Base-by-base conservation (phyloP, 2,329 filamentous ascomycete genomes). In the Cladosporium sp. region DNA sequence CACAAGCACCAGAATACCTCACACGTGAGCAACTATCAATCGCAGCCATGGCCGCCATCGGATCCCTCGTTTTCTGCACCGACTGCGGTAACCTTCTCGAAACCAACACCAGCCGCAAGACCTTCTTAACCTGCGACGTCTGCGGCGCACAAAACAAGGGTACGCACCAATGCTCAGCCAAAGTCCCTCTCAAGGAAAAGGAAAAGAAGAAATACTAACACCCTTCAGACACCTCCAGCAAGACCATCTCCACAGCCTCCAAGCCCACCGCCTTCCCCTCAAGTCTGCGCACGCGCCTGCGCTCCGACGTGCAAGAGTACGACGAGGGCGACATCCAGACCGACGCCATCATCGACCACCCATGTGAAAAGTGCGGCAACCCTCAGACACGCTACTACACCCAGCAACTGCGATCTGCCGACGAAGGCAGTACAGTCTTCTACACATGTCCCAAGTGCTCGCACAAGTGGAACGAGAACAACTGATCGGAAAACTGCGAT, bases 351-450 rank as follows among this genome's bases (percentile, higher is more conserved):
- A 89, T 83, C 66, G 78, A 83, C 61, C 81, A 88, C 72, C 85
- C 82, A 45, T 97, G 94, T 72, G 84, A 88, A 47, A 87, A 91
- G 69, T 97, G 94, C 73, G 90, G 88, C 15, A 81, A 86, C 55
- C 86, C 86, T 55, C 88, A 96, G 71, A 91, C 97, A 74, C 88
- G 86, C 67, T 97, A 88, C 73, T 89, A 90, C 51, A 88, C 88
- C 2, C 85, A 91, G 61, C 94, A 99, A 73, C 78, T 96, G 68
- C 88, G 93, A 67, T 87, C 92, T 79, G 94, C 93, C 57, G 94
- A 99, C 73, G 93, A 97, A 84, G 94, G 94, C 61, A 90, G 88
- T 64, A 97, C 93, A 0, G 85, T 96, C 57, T 95, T 97, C 70
- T 96, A 91, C 76, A 88, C 82, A 61, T 97, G 92, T 76, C 67